These are phyloP conservation scores for Cinchona pubescens DNA, from an alignment of 257 asterid species.

Conservation along the genomic window DNA sequence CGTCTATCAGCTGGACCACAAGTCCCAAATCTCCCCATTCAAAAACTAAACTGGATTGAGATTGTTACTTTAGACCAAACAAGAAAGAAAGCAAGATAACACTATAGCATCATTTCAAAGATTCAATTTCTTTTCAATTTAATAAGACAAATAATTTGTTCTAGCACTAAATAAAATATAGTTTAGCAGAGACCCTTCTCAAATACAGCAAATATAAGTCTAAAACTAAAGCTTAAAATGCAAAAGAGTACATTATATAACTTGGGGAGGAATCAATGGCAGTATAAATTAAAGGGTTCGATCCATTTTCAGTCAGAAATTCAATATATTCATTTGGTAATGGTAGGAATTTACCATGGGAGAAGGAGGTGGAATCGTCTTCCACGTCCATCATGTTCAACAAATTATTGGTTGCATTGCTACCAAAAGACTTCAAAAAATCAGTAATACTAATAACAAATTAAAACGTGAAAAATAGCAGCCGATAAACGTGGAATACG, in stretches of 20 bases:
- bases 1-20: too few species aligned
- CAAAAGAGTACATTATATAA: constrained; percentile 59
- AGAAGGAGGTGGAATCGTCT: constrained; percentile 26
- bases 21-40: too few species aligned
- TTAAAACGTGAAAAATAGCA: background rate
- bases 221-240: background rate
- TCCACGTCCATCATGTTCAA: constrained; percentile 26
- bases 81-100: background rate
- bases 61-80: background rate
- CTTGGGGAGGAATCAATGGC: constrained; percentile 70
- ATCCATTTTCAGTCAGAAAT: constrained; percentile 65
- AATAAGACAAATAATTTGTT: background rate
- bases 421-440: background rate
- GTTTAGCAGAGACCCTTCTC: background rate
- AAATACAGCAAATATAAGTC: background rate
- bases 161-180: background rate
- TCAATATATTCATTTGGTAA: constrained; percentile 70
- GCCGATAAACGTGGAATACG: too few species aligned
- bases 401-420: background rate
- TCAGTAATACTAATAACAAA: background rate
- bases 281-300: constrained; percentile 71
- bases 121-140: background rate
- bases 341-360: constrained; percentile 30
- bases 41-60: background rate
- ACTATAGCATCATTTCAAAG: background rate